Evolutionary conservation across 2,329 filamentous ascomycete genomes (phyloP), one percentile per base, ranked within the genome.

Genomic region (Aspergillus pseudotamarii): DNA sequence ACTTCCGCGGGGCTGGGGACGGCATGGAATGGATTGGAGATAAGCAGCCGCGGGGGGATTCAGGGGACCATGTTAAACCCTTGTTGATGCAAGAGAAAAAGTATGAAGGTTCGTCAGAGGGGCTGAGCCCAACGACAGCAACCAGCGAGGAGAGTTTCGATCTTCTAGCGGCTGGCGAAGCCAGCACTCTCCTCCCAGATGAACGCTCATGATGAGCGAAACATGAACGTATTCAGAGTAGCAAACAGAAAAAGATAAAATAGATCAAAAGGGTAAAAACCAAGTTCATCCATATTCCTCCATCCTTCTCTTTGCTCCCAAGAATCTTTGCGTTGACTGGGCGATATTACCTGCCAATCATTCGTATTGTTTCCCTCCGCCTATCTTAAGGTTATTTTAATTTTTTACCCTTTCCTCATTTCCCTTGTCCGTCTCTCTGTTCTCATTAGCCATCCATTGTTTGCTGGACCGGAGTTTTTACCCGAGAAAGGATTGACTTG

Each of bases 61-160:
- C 41, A 56, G 60, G 61, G 48, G 48, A 53, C 34, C 41, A 51
- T 19, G 50, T 48, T 60, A 32, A 57, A 53, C 51, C 51, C 55
- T 59, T 63, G 58, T 55, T 59, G 57, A 58, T 38, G 43, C 48
- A 61, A 59, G 63, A 62, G 38, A 65, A 59, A 36, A 65, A 63
- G 26, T 36, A 53, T 23, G 34, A 59, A 48, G 53, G 46, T 43
- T 59, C 46, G 21, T 28, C 50, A 11, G 62, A 65, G n/a, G 62
- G 46, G 6, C 57, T 54, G 11, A 69, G 69, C 46, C 72, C 75
- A 23, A 75, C 70, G 55, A 81, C 80, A 55, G 74, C 74, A 28
- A 76, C 78, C 21, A 83, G 81, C 62, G 79, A 82, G 66, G 81
- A 82, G 66, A 82, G 81, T 66, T 83, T 82, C 71, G 80, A 82